Conservation (phyloP, 208 protist species). For the Kentomonas sorsogonicus region DNA sequence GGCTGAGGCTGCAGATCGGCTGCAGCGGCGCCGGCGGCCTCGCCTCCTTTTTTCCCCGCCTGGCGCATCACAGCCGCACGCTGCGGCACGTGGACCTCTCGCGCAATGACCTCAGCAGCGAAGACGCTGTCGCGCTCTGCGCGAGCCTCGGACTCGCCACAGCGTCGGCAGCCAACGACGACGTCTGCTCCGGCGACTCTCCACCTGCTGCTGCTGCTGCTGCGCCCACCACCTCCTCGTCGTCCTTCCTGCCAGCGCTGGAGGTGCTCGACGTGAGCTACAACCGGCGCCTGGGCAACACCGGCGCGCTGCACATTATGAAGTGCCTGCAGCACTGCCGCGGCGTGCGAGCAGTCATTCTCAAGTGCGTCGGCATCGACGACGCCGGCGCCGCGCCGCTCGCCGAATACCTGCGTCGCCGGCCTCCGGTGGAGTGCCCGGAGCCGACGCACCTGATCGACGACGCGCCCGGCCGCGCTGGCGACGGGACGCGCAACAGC, state of each 20-base stretch:
- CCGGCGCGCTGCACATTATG: constrained; percentile 52
- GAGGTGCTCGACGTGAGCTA: constrained; percentile 86
- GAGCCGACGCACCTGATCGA: neutral
- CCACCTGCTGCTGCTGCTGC: neutral
- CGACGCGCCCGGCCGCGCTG: neutral
- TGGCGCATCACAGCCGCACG: constrained; percentile 50
- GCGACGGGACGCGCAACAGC: constrained; percentile 8
- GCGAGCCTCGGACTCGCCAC: constrained; percentile 35
- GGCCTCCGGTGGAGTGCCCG: constrained; percentile 10
- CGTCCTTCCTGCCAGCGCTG: constrained; percentile 13
- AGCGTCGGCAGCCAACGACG: neutral
- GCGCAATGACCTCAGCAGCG: constrained; percentile 57
- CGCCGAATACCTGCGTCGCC: constrained; percentile 43
- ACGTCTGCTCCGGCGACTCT: neutral
- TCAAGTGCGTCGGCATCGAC: constrained; percentile 60
- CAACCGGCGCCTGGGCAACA: constrained; percentile 68
- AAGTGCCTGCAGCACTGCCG: constrained; percentile 21
- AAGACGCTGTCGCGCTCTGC: constrained; percentile 60
- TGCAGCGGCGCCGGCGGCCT: constrained; percentile 62
- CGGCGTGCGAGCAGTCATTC: constrained; percentile 57
- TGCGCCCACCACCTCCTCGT: neutral
- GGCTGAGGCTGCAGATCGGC: constrained; percentile 74
- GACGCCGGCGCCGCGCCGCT: constrained; percentile 49
- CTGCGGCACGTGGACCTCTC: constrained; percentile 77
- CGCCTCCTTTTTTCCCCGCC: constrained; percentile 57